Base-by-base conservation (phyloP, 1,284 basidiomycete genomes). In the Microbotryomycetes sp. region DNA sequence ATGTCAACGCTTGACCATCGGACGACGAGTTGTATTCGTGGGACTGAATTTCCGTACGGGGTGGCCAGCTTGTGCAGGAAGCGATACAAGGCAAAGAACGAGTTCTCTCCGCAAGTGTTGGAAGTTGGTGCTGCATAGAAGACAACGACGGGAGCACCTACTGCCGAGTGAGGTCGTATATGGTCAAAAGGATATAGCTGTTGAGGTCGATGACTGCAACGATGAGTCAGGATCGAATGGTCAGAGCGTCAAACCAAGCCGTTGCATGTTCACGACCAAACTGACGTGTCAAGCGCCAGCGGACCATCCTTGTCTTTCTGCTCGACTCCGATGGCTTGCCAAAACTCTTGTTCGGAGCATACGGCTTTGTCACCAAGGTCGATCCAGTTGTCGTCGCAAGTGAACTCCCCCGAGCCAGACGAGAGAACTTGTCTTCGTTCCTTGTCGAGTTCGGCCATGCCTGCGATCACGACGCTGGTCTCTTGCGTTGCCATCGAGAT, bases 321-420 rank as follows among this genome's bases (percentile, higher is more conserved):
- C 62, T 86, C 83, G 23, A 80, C 71, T 45, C 82, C 82, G 19
- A 82, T 81, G 32, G 88, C 78, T 49, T 76, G 79, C 49, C 78
- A 79, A 54, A 92, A 78, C 3, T 79, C 82, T 47, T 87, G 83
- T 3, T 82, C 80, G 58, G 84, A 84, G 72, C 91, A 94, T 12
- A 87, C 83, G 19, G 84, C 80, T 61, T 84, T 77, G 0, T 89
- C 88, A 69, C 87, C 86, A 86, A 89, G 92, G 63, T 92, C 88
- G 3, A 93, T 85, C 91, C 90, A 94, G 22, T 86, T 86, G 1
- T 80, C 83, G 3, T 22, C 73, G 72, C 56, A 47, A 7, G 51
- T 45, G 14, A 77, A 75, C 6, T 63, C 60, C 2, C 75, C 74
- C n/a, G 76, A 60, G 54, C 70, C 75, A 12, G 16, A 54, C 25